phyloP scores from a whole-genome alignment of 208 protist genomes.

The Acanthamoeba royreba region DNA sequence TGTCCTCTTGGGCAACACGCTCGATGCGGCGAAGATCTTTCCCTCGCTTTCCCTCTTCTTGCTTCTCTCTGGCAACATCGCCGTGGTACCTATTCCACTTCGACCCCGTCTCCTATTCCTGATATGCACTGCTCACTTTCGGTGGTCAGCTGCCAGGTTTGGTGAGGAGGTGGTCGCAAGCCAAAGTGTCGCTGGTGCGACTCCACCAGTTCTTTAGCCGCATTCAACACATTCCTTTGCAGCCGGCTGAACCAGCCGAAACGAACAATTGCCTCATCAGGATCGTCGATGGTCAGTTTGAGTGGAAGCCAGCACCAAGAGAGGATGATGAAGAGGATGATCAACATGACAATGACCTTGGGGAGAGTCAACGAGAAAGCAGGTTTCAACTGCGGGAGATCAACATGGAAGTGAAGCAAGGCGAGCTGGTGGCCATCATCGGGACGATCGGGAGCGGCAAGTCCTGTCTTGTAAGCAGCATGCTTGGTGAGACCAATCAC shows the following conservation, averaged over 20 bases:
- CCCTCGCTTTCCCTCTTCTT: constrained; percentile 35
- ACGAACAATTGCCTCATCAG: background rate
- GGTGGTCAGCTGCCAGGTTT: background rate
- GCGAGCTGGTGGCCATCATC: constrained; percentile 54
- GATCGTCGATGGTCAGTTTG: background rate
- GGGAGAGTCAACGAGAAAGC: background rate
- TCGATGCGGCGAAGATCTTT: constrained; percentile 38
- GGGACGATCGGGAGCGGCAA: constrained; percentile 61
- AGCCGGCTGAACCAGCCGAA: too few species aligned
- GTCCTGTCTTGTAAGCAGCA: background rate
- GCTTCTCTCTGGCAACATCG: background rate
- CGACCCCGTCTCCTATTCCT: too few species aligned
- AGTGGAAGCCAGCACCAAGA: too few species aligned
- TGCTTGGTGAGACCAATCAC: background rate
- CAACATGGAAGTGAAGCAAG: background rate
- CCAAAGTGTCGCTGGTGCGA: background rate
- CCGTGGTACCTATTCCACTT: background rate
- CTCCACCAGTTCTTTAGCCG: background rate
- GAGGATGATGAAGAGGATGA: too few species aligned
- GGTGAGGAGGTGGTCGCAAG: background rate
- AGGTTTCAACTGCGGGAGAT: background rate
- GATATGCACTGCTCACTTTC: background rate
- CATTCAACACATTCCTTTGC: background rate
- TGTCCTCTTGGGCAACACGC: background rate
- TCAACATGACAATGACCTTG: background rate